Percentiles rank a stretch among this genome's conserved stretches.
phyloP scores from a whole-genome alignment of 2,329 filamentous ascomycete species.

The Didymella pinodella region DNA sequence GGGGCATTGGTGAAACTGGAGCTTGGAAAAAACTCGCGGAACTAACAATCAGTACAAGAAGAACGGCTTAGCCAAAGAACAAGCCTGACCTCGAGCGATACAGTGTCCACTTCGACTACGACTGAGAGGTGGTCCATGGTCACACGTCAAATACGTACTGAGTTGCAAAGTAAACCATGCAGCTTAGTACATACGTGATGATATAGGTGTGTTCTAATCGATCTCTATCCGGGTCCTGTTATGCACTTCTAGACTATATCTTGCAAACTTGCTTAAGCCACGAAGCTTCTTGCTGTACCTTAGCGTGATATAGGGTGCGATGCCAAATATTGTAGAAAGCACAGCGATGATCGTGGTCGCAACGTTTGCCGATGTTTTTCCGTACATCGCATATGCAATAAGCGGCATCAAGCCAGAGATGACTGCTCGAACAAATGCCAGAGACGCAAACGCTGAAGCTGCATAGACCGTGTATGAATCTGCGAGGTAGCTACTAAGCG shows the following conservation, averaged over 20 bases:
- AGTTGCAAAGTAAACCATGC: no score
- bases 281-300: conserved; percentile 1
- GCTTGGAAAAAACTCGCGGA: no score
- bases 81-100: no score
- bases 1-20: no score
- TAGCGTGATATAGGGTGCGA: conserved; percentile 1
- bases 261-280: not conserved
- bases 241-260: conserved; percentile 1
- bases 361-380: not conserved
- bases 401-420: conserved; percentile 7
- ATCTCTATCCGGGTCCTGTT: conserved; percentile 3
- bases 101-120: no score
- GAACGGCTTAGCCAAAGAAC: no score
- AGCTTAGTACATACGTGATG: no score
- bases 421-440: conserved; percentile 3
- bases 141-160: no score
- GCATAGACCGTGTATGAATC: conserved; percentile 8
- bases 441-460: not conserved
- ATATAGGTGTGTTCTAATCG: not conserved
- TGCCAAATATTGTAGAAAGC: not conserved
- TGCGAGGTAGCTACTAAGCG: conserved; percentile 3
- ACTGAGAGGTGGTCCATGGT: no score
- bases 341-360: not conserved
- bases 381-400: conserved; percentile 4
- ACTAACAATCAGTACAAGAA: no score